Base-by-base conservation (phyloP, 139 green algal genomes). In the Gonium pectorale region DNA sequence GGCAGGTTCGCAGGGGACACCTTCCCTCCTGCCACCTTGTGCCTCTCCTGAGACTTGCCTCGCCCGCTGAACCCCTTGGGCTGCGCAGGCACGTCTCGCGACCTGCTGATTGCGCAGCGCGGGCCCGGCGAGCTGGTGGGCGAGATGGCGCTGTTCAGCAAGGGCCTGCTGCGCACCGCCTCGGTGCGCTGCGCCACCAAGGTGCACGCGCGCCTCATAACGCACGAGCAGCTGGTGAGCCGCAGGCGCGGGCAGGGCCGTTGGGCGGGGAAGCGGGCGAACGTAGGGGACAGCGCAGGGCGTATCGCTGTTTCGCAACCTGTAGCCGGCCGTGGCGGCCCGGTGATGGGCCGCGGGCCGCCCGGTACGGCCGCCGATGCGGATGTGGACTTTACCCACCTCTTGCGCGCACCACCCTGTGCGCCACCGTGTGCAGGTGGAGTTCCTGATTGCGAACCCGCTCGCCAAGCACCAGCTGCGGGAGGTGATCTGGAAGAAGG, bases 121-220 rank as follows among this genome's bases (percentile, higher is more conserved):
- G 80, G 86, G n/a, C 71, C 67, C 13, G 89, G 89, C 27, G 89
- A 92, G 67, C 78, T 92, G 67, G 62, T 92, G 46, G 89, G 89
- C 26, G 89, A 92, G 79, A 92, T 92, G 89, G 81, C 82, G 29
- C 78, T 92, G 63, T 92, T 92, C 83, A 85, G 77, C 60, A 87
- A 90, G 66, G 67, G 51, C 46, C 81, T 88, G 59, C 54, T 74
- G 69, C 81, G 89, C 40, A 86, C 69, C 52, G 89, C 89, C 27
- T 88, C 86, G 24, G 89, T 92, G 40, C 81, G 86, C 38, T 90
- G 86, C 79, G 43, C 40, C 35, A 87, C 68, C 44, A 84, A 81
- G 67, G 86, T 88, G 26, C 69, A 79, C 2, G 78, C 67, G 7
- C 84, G 86, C 37, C 78, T 92, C 49, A 74, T 92, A 31, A 88